These are phyloP conservation scores for Endogone sp. DNA, from an alignment of 192 early-diverging fungal genomes.

Conservation along the genomic window DNA sequence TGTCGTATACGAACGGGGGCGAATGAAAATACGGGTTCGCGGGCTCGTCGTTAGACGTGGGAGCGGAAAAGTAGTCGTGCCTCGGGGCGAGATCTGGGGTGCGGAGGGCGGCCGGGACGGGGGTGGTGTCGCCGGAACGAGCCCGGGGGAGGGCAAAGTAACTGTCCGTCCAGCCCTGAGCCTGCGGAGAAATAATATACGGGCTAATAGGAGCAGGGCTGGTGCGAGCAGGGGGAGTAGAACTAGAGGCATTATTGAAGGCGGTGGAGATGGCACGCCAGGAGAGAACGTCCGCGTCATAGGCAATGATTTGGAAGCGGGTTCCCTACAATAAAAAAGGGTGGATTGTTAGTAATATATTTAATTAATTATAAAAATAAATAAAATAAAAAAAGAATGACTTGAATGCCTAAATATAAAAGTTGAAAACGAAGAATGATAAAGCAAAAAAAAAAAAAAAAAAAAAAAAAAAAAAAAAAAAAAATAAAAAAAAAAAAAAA, in stretches of 20 bases:
- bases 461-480: not conserved
- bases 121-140: not conserved
- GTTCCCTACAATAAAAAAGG: constrained; percentile 9
- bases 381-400: not conserved
- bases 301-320: constrained; percentile 13
- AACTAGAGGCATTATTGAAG: not conserved
- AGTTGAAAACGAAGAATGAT: too few relatives aligned
- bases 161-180: not conserved
- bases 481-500: not conserved
- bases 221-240: not conserved
- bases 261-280: not conserved
- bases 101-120: not conserved
- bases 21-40: not conserved
- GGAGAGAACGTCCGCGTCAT: constrained; percentile 3
- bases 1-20: too few relatives aligned
- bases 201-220: not conserved
- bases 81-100: not conserved
- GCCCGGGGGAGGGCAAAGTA: not conserved
- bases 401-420: too few relatives aligned
- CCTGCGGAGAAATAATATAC: not conserved
- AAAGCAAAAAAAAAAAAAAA: not conserved
- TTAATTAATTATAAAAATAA: not conserved
- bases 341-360: constrained; percentile 3
- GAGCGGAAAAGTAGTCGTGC: not conserved
- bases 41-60: not conserved